phyloP scores from a whole-genome alignment of 176 grass and related monocot genomes.

The Coix lacrymajobi region DNA sequence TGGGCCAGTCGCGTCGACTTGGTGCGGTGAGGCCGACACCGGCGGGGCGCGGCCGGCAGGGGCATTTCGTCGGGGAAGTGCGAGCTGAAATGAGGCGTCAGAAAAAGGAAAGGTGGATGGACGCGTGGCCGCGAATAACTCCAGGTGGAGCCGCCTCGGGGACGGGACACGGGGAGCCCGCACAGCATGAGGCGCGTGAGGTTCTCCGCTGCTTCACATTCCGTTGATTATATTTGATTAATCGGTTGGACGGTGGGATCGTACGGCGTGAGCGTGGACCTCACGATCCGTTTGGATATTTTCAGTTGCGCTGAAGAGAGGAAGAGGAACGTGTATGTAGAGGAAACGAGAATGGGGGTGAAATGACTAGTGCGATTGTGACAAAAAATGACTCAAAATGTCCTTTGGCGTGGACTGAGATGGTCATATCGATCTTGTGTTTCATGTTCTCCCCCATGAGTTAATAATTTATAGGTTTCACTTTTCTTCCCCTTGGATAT shows the following conservation, averaged over 20 bases:
- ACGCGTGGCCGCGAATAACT: slow-evolving; percentile 21
- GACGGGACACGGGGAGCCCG: neutral
- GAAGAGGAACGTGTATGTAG: neutral
- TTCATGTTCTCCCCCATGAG: neutral
- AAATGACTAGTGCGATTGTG: neutral
- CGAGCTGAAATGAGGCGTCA: neutral
- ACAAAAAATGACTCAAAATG: no score
- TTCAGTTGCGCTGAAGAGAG: neutral
- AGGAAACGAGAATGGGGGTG: neutral
- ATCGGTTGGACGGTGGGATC: neutral
- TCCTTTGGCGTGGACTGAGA: no score
- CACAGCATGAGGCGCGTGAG: neutral
- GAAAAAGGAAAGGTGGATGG: neutral
- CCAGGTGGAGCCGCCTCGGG: slow-evolving; percentile 13
- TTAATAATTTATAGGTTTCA: no score
- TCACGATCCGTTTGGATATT: neutral
- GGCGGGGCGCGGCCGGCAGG: neutral
- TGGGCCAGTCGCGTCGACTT: slow-evolving; percentile 18
- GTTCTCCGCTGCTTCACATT: neutral
- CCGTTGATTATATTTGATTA: neutral
- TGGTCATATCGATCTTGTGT: neutral
- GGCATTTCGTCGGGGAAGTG: neutral
- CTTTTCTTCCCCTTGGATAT: no score
- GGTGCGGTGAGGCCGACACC: neutral
- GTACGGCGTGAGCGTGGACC: neutral